phyloP scores from a whole-genome alignment of 2,329 filamentous ascomycete species.

The Trichoderma breve region DNA sequence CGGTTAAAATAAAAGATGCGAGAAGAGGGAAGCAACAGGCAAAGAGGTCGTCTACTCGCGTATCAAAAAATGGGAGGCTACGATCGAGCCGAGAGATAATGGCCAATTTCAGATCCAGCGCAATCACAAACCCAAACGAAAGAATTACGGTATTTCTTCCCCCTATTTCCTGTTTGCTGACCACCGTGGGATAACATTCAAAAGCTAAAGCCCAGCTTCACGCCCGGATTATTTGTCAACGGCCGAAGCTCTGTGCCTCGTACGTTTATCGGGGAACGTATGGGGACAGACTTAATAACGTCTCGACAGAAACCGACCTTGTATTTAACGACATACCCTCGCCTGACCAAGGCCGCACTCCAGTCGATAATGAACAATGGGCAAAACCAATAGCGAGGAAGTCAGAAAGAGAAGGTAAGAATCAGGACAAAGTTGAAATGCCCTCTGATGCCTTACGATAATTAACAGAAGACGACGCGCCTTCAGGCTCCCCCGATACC shows the following conservation, averaged over 20 bases:
- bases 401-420: constrained; percentile 33
- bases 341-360: constrained; percentile 24
- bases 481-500: neutral
- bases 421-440: constrained; percentile 38
- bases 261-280: neutral
- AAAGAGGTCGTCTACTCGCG: constrained; percentile 4
- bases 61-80: constrained; percentile 30
- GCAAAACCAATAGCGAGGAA: constrained; percentile 24
- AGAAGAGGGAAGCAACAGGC: neutral
- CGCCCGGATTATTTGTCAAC: constrained; percentile 36
- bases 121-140: constrained; percentile 45
- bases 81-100: constrained; percentile 48
- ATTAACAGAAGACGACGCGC: neutral
- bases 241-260: constrained; percentile 27
- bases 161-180: neutral
- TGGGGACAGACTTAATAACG: constrained; percentile 21
- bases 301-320: constrained; percentile 48
- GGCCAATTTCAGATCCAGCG: constrained; percentile 54
- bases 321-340: constrained; percentile 53
- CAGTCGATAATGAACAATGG: neutral
- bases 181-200: neutral
- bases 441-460: constrained; percentile 27
- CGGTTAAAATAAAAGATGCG: neutral
- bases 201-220: constrained; percentile 37
- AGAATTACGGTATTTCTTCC: constrained; percentile 33